Conservation (phyloP, 441 rosid species). For the Syzygium malaccense region DNA sequence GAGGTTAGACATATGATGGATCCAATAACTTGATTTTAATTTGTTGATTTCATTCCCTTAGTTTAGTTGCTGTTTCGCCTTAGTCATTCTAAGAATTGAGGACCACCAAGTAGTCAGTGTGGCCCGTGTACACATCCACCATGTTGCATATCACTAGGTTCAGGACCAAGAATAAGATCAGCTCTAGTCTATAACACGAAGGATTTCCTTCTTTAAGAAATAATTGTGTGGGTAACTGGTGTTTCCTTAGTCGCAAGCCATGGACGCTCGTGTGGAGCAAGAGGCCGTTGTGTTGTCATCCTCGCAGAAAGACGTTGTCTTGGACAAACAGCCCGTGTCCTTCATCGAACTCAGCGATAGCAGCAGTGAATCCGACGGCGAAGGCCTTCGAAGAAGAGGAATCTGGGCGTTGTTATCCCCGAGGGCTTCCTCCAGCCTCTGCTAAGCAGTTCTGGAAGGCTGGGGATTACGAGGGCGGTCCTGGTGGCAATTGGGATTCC, state of each 20-base stretch:
- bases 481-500: slow-evolving; percentile 44
- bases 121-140: background rate
- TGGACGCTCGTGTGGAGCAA: slow-evolving; percentile 30
- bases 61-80: background rate
- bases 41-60: background rate
- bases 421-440: slow-evolving; percentile 11
- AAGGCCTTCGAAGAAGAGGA: slow-evolving; percentile 1
- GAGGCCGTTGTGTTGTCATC: slow-evolving; percentile 12
- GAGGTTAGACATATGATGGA: slow-evolving; percentile 42
- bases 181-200: background rate
- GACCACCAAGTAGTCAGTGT: background rate
- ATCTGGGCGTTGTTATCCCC: background rate
- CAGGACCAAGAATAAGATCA: background rate
- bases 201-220: background rate
- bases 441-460: slow-evolving; percentile 92
- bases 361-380: slow-evolving; percentile 1
- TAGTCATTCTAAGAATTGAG: background rate
- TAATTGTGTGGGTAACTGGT: background rate
- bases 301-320: background rate
- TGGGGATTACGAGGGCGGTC: slow-evolving; percentile 68
- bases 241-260: background rate
- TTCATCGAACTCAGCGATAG: slow-evolving; percentile 37
- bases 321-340: background rate
- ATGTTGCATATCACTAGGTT: background rate
- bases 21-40: background rate